Evolutionary conservation across 129 eudicot species (phyloP).

Genomic region (Silybum marianum): DNA sequence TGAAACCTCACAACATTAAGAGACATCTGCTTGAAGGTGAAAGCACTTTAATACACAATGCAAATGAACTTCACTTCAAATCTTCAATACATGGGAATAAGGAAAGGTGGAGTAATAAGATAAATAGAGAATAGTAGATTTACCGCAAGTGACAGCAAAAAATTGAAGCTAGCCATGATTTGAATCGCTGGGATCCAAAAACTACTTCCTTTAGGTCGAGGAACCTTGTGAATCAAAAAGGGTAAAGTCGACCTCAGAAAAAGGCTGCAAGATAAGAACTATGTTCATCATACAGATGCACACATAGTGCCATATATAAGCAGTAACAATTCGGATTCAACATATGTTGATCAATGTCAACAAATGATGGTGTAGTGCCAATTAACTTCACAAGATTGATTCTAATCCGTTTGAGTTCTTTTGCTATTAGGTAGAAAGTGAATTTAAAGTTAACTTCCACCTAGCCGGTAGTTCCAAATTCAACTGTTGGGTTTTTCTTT

Average conservation of each 20-base stretch:
- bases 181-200: slow-evolving; percentile 88
- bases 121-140: slow-evolving; percentile 9
- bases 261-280: slow-evolving; percentile 59
- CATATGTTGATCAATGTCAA: slow-evolving; percentile 7
- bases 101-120: not conserved
- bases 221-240: slow-evolving; percentile 65
- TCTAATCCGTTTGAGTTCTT: not conserved
- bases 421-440: not conserved
- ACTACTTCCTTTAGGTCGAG: slow-evolving; percentile 78
- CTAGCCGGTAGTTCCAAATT: not conserved
- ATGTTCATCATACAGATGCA: slow-evolving; percentile 6
- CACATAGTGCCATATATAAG: slow-evolving; percentile 11
- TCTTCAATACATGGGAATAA: not conserved
- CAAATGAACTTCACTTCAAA: not conserved
- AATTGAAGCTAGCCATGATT: slow-evolving; percentile 77
- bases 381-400: not conserved
- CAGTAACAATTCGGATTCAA: slow-evolving; percentile 5
- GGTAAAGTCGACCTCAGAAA: slow-evolving; percentile 61
- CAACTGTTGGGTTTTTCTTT: not conserved
- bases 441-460: no score
- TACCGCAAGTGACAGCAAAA: slow-evolving; percentile 76
- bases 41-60: not conserved
- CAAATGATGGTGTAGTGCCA: not conserved
- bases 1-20: slow-evolving; percentile 60
- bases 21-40: slow-evolving; percentile 57